A percentile compares a stretch with the other conserved stretches of the same genome.
These are phyloP conservation scores for Verticillium nonalfalfae DNA, from an alignment of 2,329 filamentous ascomycete genomes.

Conservation along the genomic window DNA sequence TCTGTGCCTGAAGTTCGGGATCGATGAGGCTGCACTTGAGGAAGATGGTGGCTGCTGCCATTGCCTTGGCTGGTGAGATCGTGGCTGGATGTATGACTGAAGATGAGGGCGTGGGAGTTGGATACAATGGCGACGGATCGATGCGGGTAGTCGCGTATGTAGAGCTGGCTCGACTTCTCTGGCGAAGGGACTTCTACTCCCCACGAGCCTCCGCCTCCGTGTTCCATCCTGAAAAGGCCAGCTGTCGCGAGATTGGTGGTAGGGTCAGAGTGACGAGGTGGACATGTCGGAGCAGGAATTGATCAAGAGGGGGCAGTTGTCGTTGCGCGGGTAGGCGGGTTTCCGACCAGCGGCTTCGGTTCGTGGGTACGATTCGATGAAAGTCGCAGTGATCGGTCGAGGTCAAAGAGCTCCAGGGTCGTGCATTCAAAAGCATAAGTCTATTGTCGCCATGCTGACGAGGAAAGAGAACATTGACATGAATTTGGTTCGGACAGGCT, in stretches of 20 bases:
- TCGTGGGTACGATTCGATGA: neutral
- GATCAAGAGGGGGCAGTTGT: neutral
- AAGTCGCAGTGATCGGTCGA: neutral
- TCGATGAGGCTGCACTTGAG: conserved; percentile 36
- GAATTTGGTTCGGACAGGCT: neutral
- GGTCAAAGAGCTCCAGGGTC: neutral
- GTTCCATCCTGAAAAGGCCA: conserved; percentile 35
- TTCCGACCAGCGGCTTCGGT: neutral
- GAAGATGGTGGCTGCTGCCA: conserved; percentile 52
- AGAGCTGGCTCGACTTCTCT: conserved; percentile 66
- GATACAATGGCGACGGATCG: conserved; percentile 85
- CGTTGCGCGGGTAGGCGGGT: neutral
- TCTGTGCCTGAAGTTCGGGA: conserved; percentile 34
- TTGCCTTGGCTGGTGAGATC: conserved; percentile 33
- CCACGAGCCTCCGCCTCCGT: conserved; percentile 33
- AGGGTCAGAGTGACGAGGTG: neutral
- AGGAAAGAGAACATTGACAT: neutral
- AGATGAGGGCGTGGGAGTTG: conserved; percentile 71
- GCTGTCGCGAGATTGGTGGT: conserved; percentile 1
- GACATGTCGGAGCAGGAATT: neutral
- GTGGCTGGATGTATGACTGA: conserved; percentile 66
- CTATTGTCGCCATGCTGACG: neutral
- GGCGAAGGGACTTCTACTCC: conserved; percentile 39
- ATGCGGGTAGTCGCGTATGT: conserved; percentile 80
- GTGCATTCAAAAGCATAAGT: neutral